phyloP scores from a whole-genome alignment of 2,329 filamentous ascomycete species.

The Nemania diffusa region DNA sequence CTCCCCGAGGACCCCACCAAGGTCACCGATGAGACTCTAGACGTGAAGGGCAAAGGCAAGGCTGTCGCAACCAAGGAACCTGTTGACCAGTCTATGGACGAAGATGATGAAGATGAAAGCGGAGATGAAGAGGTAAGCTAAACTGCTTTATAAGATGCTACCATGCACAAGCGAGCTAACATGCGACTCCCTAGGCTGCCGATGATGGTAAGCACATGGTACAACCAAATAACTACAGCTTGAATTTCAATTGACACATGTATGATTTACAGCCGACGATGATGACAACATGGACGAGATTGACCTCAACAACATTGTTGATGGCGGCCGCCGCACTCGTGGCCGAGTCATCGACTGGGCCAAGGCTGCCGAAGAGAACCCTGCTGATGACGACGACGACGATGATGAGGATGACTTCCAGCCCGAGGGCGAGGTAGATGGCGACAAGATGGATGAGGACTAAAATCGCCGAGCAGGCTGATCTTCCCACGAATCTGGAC shows the following conservation, averaged over 20 bases:
- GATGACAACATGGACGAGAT: constrained; percentile 91
- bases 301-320: constrained; percentile 87
- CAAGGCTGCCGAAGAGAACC: constrained; percentile 84
- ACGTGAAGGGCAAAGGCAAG: constrained; percentile 91
- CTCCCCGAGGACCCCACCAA: constrained; percentile 59
- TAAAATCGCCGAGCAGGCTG: constrained; percentile 30
- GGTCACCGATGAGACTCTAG: constrained; percentile 54
- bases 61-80: constrained; percentile 64
- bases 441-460: constrained; percentile 76
- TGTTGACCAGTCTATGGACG: constrained; percentile 75
- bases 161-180: constrained; percentile 36
- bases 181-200: constrained; percentile 34
- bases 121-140: constrained; percentile 65
- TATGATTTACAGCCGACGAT: constrained; percentile 67
- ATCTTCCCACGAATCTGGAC: constrained; percentile 1
- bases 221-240: not conserved
- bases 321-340: constrained; percentile 82
- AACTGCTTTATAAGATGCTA: constrained; percentile 24
- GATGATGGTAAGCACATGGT: constrained; percentile 43
- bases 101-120: constrained; percentile 78
- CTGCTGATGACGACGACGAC: constrained; percentile 77
- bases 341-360: constrained; percentile 93
- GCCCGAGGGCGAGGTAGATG: constrained; percentile 67
- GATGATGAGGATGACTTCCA: constrained; percentile 79
- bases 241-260: constrained; percentile 22